phyloP scores from a whole-genome alignment of 2,329 filamentous ascomycete species.

The Clonostachys solani region DNA sequence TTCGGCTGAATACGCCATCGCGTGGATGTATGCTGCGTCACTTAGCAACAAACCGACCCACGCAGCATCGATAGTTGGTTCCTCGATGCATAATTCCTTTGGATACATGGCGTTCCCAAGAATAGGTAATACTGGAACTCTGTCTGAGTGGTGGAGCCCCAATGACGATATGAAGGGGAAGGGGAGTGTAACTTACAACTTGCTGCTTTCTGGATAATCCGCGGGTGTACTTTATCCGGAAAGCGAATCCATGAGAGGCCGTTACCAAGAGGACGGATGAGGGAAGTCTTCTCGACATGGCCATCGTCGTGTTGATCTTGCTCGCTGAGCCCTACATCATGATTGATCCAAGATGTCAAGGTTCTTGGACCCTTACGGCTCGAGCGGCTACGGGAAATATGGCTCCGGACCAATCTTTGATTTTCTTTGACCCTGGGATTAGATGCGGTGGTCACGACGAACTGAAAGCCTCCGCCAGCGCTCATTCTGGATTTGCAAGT shows the following conservation, averaged over 20 bases:
- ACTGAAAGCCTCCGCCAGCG: not conserved
- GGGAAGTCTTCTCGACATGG: no score
- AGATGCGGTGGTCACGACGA: not conserved
- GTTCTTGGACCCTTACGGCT: not conserved
- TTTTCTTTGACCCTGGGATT: not conserved
- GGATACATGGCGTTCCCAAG: not conserved
- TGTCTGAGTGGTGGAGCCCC: not conserved
- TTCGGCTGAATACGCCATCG: not conserved
- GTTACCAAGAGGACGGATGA: no score
- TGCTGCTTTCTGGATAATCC: not conserved
- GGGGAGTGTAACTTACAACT: no score
- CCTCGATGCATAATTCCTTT: not conserved
- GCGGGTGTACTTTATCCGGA: not conserved
- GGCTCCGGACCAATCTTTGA: not conserved
- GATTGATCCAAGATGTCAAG: not conserved
- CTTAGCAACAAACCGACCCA: not conserved
- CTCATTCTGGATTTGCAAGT: not conserved
- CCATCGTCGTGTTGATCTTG: not conserved
- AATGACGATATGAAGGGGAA: not conserved
- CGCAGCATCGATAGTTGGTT: not conserved
- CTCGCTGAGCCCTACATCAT: not conserved
- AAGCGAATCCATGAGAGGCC: not conserved
- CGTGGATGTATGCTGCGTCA: not conserved
- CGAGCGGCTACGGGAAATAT: not conserved
- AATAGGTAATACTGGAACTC: not conserved